phyloP scores from a whole-genome alignment of 176 grass and related monocot genomes.

The Rhynchospora tenuis region DNA sequence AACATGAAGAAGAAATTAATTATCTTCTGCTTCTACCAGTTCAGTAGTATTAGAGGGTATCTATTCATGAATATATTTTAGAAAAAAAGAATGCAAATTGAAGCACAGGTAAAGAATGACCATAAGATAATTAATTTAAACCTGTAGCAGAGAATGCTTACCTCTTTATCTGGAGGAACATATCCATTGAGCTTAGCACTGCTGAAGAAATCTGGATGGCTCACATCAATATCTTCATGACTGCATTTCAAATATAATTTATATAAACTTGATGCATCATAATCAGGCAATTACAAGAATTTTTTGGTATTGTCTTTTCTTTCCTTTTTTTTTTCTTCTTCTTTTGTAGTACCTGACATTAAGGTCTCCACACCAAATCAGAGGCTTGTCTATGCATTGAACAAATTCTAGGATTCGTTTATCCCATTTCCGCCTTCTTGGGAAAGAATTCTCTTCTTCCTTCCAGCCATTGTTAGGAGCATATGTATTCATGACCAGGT shows the following conservation, averaged over 20 bases:
- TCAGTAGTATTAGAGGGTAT: not conserved
- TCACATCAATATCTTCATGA: constrained; percentile 86
- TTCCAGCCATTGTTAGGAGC: constrained; percentile 98
- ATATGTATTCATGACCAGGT: constrained; percentile 82
- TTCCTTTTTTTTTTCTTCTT: not conserved
- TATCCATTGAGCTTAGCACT: constrained; percentile 92
- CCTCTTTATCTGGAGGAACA: constrained; percentile 80
- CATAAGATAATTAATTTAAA: not conserved
- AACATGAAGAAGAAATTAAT: constrained; percentile 25
- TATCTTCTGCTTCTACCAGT: not conserved
- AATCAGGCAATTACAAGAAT: not conserved
- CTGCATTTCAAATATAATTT: constrained; percentile 45
- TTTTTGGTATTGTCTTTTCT: not conserved
- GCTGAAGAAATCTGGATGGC: constrained; percentile 93
- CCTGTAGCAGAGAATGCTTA: constrained; percentile 23
- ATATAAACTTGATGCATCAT: not conserved
- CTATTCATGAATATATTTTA: not conserved
- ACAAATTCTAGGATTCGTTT: constrained; percentile 93
- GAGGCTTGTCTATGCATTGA: constrained; percentile 62
- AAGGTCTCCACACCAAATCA: constrained; percentile 94
- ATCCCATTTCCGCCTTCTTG: constrained; percentile 95
- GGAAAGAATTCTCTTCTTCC: constrained; percentile 92
- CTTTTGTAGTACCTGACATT: constrained; percentile 68
- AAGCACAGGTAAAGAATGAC: not conserved
- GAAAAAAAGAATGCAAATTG: not conserved